A percentile compares a stretch with the other conserved stretches of the same genome.
phyloP scores from a whole-genome alignment of 345 rosid species.

The Salix koriyanagi region DNA sequence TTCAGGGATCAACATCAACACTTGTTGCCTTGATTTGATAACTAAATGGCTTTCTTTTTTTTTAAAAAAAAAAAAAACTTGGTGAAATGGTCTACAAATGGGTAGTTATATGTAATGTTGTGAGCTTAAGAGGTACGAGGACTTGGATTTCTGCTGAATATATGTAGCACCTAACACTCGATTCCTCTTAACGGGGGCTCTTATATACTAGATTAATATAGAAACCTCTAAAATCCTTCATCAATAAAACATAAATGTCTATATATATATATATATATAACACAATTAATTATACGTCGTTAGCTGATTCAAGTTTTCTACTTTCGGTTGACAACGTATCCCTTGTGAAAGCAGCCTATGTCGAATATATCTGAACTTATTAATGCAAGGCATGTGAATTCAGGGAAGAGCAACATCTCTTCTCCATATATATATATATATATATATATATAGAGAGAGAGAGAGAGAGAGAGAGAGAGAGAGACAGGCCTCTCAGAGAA shows the following conservation, averaged over 20 bases:
- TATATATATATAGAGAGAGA: neutral
- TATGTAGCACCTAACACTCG: neutral
- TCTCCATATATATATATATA: constrained; percentile 25
- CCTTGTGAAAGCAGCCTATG: constrained; percentile 15
- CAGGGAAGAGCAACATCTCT: neutral
- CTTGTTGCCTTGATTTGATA: too few relatives aligned
- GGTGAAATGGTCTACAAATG: too few relatives aligned
- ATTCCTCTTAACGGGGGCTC: neutral
- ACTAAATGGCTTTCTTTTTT: too few relatives aligned
- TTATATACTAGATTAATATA: neutral
- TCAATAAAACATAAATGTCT: neutral
- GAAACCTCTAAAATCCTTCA: neutral
- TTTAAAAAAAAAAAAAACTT: too few relatives aligned
- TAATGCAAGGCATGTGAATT: constrained; percentile 34
- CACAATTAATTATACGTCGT: neutral
- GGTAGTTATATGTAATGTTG: too few relatives aligned
- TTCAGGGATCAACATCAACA: too few relatives aligned
- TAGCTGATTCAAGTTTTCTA: neutral
- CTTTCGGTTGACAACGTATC: constrained; percentile 4
- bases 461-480: neutral
- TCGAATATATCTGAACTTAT: constrained; percentile 15
- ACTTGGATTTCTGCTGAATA: neutral
- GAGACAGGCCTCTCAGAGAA: neutral
- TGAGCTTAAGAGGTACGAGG: neutral
- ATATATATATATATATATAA: neutral